Base-by-base conservation (phyloP, 2,329 filamentous ascomycete species). In the Colletotrichum sp. region DNA sequence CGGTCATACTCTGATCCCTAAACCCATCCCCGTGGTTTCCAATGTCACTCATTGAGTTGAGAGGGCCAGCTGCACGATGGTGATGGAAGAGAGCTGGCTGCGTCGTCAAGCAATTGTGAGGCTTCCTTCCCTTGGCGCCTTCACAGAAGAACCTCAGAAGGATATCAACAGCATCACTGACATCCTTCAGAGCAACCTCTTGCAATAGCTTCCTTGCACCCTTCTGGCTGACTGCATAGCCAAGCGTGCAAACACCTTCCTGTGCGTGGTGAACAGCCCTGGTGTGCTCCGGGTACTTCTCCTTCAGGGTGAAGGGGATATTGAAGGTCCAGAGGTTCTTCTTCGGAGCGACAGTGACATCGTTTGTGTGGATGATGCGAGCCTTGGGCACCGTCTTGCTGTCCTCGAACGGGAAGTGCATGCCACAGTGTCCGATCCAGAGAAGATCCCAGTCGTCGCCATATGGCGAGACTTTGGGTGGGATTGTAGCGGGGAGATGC, bases 381-480 rank as follows among this genome's bases (percentile, higher is more conserved):
- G 80, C 81, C 48, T 81, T 81, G 4, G 84, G 79, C 3, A 82
- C 77, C 1, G 63, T 55, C 30, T 75, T 64, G 5, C 57, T 77
- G 30, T 78, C 69, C 36, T 72, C 66, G 64, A 73, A 22, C 25
- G 82, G 80, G 61, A 85, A 82, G 27, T 80, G 78, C 80, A 83
- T 83, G 7, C 86, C 86, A 73, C 88, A 89, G 78, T 88, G 87
- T 28, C 89, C 89, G 1, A 89, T 79, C 88, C 88, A 90, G 11
- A 90, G 84, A 4, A 90, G 76, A 73, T 90, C 88, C 89, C 89
- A 90, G 73, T 85, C 81, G 72, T 87, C 86, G n/a, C 89, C 88
- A 69, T 89, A 88, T 0, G 88, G 87, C 2, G 86, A 87, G 78
- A 79, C 36, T 3, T 34, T 66, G 1, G 81, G 79, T 1, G 77